phyloP scores from a whole-genome alignment of 352 stramenopile species.

The Pythium insidiosum region DNA sequence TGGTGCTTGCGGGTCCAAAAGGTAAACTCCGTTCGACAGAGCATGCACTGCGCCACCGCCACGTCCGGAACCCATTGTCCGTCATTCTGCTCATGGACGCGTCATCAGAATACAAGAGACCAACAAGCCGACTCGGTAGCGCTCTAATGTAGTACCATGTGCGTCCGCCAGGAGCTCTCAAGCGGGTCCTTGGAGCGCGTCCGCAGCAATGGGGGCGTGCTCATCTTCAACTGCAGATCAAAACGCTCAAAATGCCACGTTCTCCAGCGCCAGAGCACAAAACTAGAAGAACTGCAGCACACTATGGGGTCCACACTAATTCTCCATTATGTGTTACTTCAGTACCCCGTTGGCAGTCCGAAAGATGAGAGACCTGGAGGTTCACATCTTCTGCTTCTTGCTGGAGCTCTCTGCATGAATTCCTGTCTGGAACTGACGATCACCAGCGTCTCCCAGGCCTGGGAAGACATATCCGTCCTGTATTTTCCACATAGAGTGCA shows the following conservation, averaged over 20 bases:
- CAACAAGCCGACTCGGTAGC: not conserved
- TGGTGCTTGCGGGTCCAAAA: slow-evolving; percentile 87
- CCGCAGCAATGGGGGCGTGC: slow-evolving; percentile 42
- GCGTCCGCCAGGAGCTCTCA: slow-evolving; percentile 78
- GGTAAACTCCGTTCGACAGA: slow-evolving; percentile 75
- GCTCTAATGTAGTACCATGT: slow-evolving; percentile 46
- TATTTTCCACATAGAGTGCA: not conserved
- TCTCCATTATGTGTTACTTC: too few relatives aligned
- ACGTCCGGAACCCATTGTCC: slow-evolving; percentile 83
- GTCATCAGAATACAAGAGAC: not conserved
- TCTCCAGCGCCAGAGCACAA: too few relatives aligned
- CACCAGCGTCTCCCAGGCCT: slow-evolving; percentile 73
- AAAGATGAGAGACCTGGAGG: too few relatives aligned
- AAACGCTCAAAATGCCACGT: too few relatives aligned
- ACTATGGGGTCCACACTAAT: too few relatives aligned
- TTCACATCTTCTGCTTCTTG: slow-evolving; percentile 62
- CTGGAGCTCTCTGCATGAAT: slow-evolving; percentile 29
- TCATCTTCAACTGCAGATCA: too few relatives aligned
- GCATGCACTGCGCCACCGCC: slow-evolving; percentile 70
- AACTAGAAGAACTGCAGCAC: too few relatives aligned
- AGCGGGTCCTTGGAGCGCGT: slow-evolving; percentile 77
- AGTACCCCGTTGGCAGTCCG: too few relatives aligned
- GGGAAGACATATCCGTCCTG: slow-evolving; percentile 78
- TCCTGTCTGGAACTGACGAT: slow-evolving; percentile 79
- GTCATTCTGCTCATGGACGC: slow-evolving; percentile 34